Evolutionary conservation across 2,329 filamentous ascomycete species (phyloP), one percentile per base, ranked within the genome.

Genomic region (Penicillium sp.): DNA sequence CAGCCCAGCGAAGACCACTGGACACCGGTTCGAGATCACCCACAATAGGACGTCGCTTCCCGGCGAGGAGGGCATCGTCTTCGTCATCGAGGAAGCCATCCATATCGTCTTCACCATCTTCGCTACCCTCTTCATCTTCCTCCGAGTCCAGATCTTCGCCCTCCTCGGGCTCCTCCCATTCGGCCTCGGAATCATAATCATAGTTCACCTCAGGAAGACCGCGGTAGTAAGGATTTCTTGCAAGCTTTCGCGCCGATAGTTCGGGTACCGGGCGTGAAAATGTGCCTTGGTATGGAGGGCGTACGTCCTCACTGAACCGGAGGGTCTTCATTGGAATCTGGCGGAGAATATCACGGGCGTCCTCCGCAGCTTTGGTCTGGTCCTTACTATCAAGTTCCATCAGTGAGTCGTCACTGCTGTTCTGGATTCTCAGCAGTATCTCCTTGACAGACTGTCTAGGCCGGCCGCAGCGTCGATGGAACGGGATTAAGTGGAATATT

Each of bases 71-170:
- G 8, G 76, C 71, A 76, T 95, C 91, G 57, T 96, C 91, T 6
- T 91, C 91, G 70, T 96, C 92, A 68, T 97, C 93, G 1, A 97
- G 82, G 72, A 97, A 97, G 19, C 88, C 93, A 4, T 92, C 91
- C 88, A 97, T 90, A 62, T 96, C 93, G 65, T 91, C 90, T 17
- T 91, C 90, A n/a, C 88, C 89, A 12, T 86, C 87, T 4, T 86
- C 83, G 58, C 83, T 86, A 57, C 83, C 83, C 10, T 84, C 81
- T 6, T 90, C 88, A 59, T 89, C 88, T 33, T 86, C 86, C 61
- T 89, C 88, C 3, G 85, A 86, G 53, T 85, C 80, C 2, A 90
- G 76, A 56, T 91, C 88, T 69, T 90, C 89, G 60, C 91, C 90
- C 85, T 93, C 81, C 85, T 93, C 80, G 37, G 87, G 84, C 72